A percentile compares a stretch with the other conserved stretches of the same genome.
These are phyloP conservation scores for Patellifolia procumbens DNA, from an alignment of 179 eudicot species.

Conservation along the genomic window DNA sequence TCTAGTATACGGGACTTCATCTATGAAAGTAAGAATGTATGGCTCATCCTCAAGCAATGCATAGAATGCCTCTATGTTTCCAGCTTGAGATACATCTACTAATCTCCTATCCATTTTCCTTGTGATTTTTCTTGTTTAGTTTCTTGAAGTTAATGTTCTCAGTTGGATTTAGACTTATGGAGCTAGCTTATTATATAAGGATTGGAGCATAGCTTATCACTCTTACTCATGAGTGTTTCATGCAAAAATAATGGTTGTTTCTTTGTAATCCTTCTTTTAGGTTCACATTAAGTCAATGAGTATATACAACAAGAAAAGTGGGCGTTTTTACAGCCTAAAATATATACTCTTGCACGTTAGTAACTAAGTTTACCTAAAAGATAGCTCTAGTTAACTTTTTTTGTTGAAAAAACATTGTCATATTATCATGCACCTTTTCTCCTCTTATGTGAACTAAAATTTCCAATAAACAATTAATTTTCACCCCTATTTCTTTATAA, in stretches of 20 bases:
- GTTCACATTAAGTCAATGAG: constrained; percentile 16
- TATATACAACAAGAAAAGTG: constrained; percentile 17
- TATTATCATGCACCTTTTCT: too few species aligned
- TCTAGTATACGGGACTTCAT: constrained; percentile 12
- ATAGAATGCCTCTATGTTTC: constrained; percentile 21
- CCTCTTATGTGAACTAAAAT: too few species aligned
- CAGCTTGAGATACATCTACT: constrained; percentile 19
- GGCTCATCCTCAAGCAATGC: constrained; percentile 25
- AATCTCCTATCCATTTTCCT: constrained; percentile 17
- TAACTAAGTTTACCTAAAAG: background rate
- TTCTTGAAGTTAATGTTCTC: background rate
- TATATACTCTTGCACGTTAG: constrained; percentile 1
- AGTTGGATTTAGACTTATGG: background rate
- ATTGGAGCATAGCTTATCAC: background rate
- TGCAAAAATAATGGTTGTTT: constrained; percentile 11
- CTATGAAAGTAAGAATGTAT: background rate
- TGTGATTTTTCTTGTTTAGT: background rate
- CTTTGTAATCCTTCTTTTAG: background rate
- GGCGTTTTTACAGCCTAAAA: constrained; percentile 7
- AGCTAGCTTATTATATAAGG: background rate
- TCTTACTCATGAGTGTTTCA: background rate
- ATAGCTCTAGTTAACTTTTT: too few species aligned
- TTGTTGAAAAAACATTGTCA: too few species aligned
- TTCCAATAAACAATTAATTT: too few species aligned
- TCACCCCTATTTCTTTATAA: too few species aligned